Percentiles rank a stretch among this genome's conserved stretches.
phyloP scores from a whole-genome alignment of 495 filamentous ascomycete species.

The Aspergillus avenaceus region DNA sequence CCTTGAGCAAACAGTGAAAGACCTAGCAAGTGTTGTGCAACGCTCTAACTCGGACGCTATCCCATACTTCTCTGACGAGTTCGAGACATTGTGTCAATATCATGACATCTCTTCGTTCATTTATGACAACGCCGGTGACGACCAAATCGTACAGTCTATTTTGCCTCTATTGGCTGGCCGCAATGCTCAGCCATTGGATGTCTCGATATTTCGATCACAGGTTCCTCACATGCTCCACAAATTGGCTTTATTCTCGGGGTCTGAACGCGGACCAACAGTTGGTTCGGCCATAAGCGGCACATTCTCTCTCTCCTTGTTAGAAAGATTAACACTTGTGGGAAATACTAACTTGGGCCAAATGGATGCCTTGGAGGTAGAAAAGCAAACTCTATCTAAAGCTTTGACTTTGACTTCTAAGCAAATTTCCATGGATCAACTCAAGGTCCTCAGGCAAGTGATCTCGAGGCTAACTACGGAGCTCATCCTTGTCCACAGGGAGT shows the following conservation, averaged over 20 bases:
- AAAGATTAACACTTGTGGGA: constrained; percentile 49
- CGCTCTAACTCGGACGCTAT: constrained; percentile 32
- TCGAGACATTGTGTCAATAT: constrained; percentile 65
- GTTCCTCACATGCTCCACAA: constrained; percentile 35
- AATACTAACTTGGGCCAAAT: constrained; percentile 57
- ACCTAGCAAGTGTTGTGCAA: constrained; percentile 45
- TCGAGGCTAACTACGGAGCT: constrained; percentile 47
- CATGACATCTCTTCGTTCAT: constrained; percentile 36
- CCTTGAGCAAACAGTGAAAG: constrained; percentile 53
- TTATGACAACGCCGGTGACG: constrained; percentile 8
- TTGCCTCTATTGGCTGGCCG: constrained; percentile 40
- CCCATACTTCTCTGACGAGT: constrained; percentile 54
- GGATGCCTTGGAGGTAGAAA: constrained; percentile 60
- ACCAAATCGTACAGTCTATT: constrained; percentile 24
- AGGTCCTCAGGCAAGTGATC: constrained; percentile 43
- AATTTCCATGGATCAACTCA: constrained; percentile 43
- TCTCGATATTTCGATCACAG: constrained; percentile 27
- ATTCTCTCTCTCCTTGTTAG: constrained; percentile 52
- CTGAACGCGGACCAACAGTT: constrained; percentile 17
- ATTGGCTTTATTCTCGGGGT: constrained; percentile 34
- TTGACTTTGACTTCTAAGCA: constrained; percentile 44
- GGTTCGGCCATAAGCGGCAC: constrained; percentile 46
- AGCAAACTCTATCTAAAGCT: constrained; percentile 55
- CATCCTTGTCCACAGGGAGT: constrained; percentile 37
- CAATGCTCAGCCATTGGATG: constrained; percentile 28